phyloP scores from a whole-genome alignment of 208 protist genomes.

The Trypanosoma brucei region DNA sequence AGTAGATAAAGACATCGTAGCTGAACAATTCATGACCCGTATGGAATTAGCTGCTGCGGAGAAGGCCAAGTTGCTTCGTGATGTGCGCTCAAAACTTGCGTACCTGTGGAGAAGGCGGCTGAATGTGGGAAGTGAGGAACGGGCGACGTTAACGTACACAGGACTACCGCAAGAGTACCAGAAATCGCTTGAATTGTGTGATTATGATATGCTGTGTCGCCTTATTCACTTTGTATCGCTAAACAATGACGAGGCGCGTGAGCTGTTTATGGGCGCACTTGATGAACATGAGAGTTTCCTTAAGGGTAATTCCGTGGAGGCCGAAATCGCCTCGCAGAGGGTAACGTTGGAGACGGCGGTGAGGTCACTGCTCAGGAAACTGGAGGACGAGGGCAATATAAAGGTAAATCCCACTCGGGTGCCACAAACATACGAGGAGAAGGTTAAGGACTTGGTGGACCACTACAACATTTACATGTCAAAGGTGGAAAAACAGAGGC shows the following conservation, averaged over 20 bases:
- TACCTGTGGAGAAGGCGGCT: slow-evolving; percentile 28
- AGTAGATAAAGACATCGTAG: slow-evolving; percentile 37
- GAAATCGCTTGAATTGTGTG: slow-evolving; percentile 34
- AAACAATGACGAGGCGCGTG: slow-evolving; percentile 30
- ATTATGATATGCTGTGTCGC: slow-evolving; percentile 47
- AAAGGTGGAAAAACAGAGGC: slow-evolving; percentile 33
- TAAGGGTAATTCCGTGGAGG: slow-evolving; percentile 35
- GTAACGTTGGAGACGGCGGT: slow-evolving; percentile 22
- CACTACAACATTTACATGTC: slow-evolving; percentile 60
- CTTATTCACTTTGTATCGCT: slow-evolving; percentile 50
- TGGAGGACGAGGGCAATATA: slow-evolving; percentile 54
- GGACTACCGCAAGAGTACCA: slow-evolving; percentile 41
- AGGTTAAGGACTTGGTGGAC: slow-evolving; percentile 39
- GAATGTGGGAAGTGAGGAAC: slow-evolving; percentile 30
- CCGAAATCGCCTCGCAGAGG: slow-evolving; percentile 26
- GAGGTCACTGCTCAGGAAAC: slow-evolving; percentile 36
- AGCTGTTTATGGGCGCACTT: slow-evolving; percentile 35
- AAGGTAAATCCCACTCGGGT: slow-evolving; percentile 27
- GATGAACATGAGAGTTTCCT: slow-evolving; percentile 54
- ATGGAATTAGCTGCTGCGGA: slow-evolving; percentile 50
- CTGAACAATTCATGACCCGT: slow-evolving; percentile 34
- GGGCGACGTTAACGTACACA: slow-evolving; percentile 23
- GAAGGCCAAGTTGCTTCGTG: slow-evolving; percentile 56
- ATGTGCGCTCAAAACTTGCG: slow-evolving; percentile 42
- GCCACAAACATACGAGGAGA: slow-evolving; percentile 27